Base-by-base conservation (phyloP, 179 eudicot genomes). In the Beta lomatogona region DNA sequence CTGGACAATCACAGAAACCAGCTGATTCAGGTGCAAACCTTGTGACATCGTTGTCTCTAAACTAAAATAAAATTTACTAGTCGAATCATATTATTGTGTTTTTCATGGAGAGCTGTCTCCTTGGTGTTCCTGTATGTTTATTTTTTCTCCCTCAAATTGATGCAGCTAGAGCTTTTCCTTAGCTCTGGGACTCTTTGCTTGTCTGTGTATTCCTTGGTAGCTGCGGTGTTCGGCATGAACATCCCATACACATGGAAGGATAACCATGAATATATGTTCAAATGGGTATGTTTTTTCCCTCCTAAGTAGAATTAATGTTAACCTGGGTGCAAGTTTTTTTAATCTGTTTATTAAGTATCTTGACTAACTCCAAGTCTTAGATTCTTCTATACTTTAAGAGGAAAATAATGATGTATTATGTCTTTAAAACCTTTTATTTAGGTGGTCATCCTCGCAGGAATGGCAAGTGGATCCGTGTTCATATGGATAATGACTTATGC, bases 1-100 rank as follows among this genome's bases (percentile, higher is more conserved):
- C 92, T 96, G 82, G 99, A 96, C 87, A 91, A 91, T 85, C 97
- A 94, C 82, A 80, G 98, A 81, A 94, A 94, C 82, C 97, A 94
- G 78, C 88, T 94, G 63, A 94, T 94, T 87, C 98, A 94, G 95
- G 97, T 92, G 53, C 48, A 12, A 12, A 66, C 18, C 18, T 64
- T 31, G 16, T 25, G 21, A 54, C 36, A 8, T 73, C 25, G 3
- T 73, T 44, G 14, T 64, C 31, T 19, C 77, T 44, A 21, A 21
- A 41, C 36, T 25, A 57, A 19, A 1, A 36, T 36, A 36, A 36
- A 36, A 36, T 36, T 36, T 36, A 1, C 41, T 3, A 0, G 28
- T 36, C 2, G 41, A 36, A 36, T 36, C 41, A 36, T 68, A 36
- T 14, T 25, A 61, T 41, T 58, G 5, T n/a, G 6, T 45, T 16